phyloP scores from a whole-genome alignment of 2,329 filamentous ascomycete species.

The Venturiaceae sp. region DNA sequence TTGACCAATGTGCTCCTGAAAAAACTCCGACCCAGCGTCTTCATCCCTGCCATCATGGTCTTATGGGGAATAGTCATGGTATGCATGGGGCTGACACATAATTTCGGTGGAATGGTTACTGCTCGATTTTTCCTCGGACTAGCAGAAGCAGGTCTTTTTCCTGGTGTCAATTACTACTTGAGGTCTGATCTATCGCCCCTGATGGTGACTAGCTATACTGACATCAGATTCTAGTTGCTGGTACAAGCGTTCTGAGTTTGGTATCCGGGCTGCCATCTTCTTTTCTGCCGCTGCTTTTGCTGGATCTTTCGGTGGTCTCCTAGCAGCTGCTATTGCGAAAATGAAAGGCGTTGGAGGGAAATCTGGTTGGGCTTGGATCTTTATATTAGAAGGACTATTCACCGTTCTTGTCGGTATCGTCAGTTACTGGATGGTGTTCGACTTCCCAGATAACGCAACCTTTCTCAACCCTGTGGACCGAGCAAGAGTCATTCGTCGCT shows the following conservation, averaged over 20 bases:
- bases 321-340: constrained; percentile 60
- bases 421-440: constrained; percentile 71
- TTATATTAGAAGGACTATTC: constrained; percentile 45
- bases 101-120: constrained; percentile 55
- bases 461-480: constrained; percentile 66
- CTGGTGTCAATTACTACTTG: constrained; percentile 65
- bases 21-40: constrained; percentile 62
- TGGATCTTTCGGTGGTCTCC: constrained; percentile 66
- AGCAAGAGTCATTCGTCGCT: constrained; percentile 58
- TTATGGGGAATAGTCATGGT: constrained; percentile 62
- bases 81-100: constrained; percentile 56
- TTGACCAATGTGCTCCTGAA: constrained; percentile 76
- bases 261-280: constrained; percentile 71
- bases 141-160: constrained; percentile 59
- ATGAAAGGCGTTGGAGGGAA: constrained; percentile 53
- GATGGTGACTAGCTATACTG: constrained; percentile 60
- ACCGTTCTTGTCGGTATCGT: constrained; percentile 59
- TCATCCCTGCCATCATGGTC: constrained; percentile 74
- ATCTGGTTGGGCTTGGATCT: constrained; percentile 34
- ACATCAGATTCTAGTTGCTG: constrained; percentile 75
- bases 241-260: constrained; percentile 73
- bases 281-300: constrained; percentile 75
- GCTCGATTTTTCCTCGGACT: constrained; percentile 59
- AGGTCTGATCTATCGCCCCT: constrained; percentile 33
- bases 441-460: constrained; percentile 67